Evolutionary conservation across 768 basidiomycete species (phyloP), one percentile per base, ranked within the genome.

Genomic region (Mrakia frigida): DNA sequence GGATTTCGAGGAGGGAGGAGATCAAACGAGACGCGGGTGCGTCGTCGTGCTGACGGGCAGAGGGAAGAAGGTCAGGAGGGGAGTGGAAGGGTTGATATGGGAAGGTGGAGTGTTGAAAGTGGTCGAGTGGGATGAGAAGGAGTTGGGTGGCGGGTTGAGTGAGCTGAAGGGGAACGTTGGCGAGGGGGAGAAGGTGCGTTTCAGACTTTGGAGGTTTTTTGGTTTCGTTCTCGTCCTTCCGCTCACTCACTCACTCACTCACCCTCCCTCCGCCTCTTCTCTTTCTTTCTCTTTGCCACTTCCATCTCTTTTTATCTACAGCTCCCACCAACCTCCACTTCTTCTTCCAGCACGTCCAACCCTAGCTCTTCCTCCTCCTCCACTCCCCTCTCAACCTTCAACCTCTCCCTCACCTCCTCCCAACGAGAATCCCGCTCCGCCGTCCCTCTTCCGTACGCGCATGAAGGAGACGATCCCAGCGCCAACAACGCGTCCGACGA

Each of bases 381-480:
- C 53, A 43, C 59, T 9, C 77, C 77, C 2, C 67, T 63, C n/a
- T 77, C 77, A n/a, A 87, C 93, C 0, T 98, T 98, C 86, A 97
- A 97, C 82, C 87, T 98, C 39, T 88, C 85, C 72, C 87, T 98
- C 73, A 98, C 94, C 13, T 86, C 88, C 23, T 88, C 91, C 33
- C 96, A 98, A 81, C 89, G 90, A 81, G 87, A 88, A 78, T 90
- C 90, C 31, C 87, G 93, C 71, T 89, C 92, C 1, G 87, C 88
- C 76, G 94, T 98, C 2, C 91, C 93, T 21, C 84, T 98, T 52
- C 96, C 96, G 3, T 99, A 97, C 81, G 91, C 87, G 3, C 94
- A 95, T 81, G 89, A 92, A 85, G 92, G 93, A 88, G 85, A 86
- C 14, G 86, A 88, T 1, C 35, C 18, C 39, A 35, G 31, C 39